Conservation (phyloP, 2,329 filamentous ascomycete species). For the Elsinoe fawcettii region DNA sequence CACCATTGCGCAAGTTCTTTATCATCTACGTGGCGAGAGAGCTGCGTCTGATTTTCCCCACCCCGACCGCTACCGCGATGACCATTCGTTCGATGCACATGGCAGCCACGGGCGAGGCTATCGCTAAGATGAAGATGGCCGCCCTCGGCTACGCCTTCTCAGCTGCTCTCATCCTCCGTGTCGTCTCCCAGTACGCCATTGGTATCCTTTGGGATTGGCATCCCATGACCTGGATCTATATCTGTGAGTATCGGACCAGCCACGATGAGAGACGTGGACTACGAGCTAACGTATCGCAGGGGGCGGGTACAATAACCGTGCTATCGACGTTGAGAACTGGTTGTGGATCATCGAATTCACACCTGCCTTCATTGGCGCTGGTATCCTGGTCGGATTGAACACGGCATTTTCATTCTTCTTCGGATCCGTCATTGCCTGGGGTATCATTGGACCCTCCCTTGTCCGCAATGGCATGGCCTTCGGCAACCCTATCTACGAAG, state of each 20-base stretch:
- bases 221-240: slow-evolving; percentile 37
- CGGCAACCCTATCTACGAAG: slow-evolving; percentile 31
- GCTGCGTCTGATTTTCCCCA: slow-evolving; percentile 51
- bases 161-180: slow-evolving; percentile 43
- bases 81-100: slow-evolving; percentile 56
- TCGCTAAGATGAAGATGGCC: slow-evolving; percentile 51
- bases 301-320: slow-evolving; percentile 42
- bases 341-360: slow-evolving; percentile 53
- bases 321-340: slow-evolving; percentile 51
- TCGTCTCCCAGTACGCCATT: slow-evolving; percentile 51
- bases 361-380: slow-evolving; percentile 53
- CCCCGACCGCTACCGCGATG: slow-evolving; percentile 51
- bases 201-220: slow-evolving; percentile 47
- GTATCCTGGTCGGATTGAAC: slow-evolving; percentile 51
- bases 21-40: slow-evolving; percentile 55
- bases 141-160: slow-evolving; percentile 45
- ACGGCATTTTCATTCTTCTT: slow-evolving; percentile 50
- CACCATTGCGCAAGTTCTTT: slow-evolving; percentile 56
- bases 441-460: slow-evolving; percentile 48
- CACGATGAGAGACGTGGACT: not conserved
- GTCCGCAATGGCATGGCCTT: slow-evolving; percentile 44
- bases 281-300: slow-evolving; percentile 34
- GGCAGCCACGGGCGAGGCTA: slow-evolving; percentile 40
- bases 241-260: not conserved
- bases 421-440: slow-evolving; percentile 49